These are phyloP conservation scores for Botrytis paeoniae DNA, from an alignment of 2,329 filamentous ascomycete genomes.

Conservation along the genomic window DNA sequence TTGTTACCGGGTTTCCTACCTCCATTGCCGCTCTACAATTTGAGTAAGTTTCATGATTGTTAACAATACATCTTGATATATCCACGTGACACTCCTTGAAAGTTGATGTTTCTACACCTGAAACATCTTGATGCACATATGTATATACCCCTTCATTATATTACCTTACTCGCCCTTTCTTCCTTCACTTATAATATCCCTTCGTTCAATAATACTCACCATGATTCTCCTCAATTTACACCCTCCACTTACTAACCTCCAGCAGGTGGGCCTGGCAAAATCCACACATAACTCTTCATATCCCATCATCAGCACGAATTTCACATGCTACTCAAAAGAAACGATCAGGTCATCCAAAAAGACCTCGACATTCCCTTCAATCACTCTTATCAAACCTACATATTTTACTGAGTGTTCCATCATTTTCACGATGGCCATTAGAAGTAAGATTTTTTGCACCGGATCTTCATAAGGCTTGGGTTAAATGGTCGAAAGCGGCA, in stretches of 20 bases:
- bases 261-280: slow-evolving; percentile 88
- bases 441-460: slow-evolving; percentile 72
- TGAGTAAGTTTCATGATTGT: slow-evolving; percentile 57
- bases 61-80: background rate
- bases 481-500: slow-evolving; percentile 46
- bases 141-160: background rate
- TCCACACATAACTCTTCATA: slow-evolving; percentile 75
- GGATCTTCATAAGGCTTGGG: slow-evolving; percentile 70
- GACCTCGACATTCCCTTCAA: slow-evolving; percentile 58
- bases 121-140: background rate
- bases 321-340: slow-evolving; percentile 51
- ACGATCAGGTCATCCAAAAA: slow-evolving; percentile 52
- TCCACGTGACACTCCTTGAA: background rate
- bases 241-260: slow-evolving; percentile 4
- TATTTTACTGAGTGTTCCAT: slow-evolving; percentile 71
- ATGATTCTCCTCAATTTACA: no score
- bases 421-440: slow-evolving; percentile 82
- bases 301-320: slow-evolving; percentile 62
- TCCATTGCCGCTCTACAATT: slow-evolving; percentile 88
- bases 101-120: background rate
- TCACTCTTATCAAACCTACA: slow-evolving; percentile 79
- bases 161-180: background rate
- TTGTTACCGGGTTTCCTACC: slow-evolving; percentile 87
- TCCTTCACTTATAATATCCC: no score
- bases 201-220: background rate